Evolutionary conservation across 1,284 basidiomycete genomes (phyloP).

Genomic region (Rhodotorula sp.): DNA sequence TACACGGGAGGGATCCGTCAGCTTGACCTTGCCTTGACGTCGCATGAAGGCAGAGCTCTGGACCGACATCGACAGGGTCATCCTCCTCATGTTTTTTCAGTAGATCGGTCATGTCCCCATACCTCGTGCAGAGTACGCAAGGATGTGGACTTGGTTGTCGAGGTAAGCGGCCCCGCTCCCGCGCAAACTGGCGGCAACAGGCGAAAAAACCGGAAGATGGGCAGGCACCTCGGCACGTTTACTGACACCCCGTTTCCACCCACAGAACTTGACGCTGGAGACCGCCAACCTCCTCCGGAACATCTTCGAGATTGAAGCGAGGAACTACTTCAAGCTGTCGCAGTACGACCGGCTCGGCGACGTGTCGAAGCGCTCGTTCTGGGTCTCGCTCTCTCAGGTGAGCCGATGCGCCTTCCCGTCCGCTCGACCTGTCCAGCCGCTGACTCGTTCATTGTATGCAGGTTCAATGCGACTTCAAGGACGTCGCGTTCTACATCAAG

Average conservation of each 20-base stretch:
- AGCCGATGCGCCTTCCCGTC: background rate
- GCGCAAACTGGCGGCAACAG: too few relatives aligned
- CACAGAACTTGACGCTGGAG: background rate
- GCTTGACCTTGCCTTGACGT: too few relatives aligned
- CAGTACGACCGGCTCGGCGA: slow-evolving; percentile 63
- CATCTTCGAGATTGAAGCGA: slow-evolving; percentile 67
- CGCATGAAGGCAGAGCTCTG: slow-evolving; percentile 82
- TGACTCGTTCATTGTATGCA: slow-evolving; percentile 65
- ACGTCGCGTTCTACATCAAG: slow-evolving; percentile 70
- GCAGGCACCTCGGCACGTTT: too few relatives aligned
- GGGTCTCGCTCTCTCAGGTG: slow-evolving; percentile 8
- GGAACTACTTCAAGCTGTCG: slow-evolving; percentile 79
- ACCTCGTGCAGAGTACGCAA: slow-evolving; percentile 85
- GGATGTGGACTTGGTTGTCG: slow-evolving; percentile 80
- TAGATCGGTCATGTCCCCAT: slow-evolving; percentile 79
- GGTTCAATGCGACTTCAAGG: slow-evolving; percentile 91
- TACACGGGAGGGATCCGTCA: too few relatives aligned
- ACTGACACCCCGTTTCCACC: background rate
- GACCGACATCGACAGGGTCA: slow-evolving; percentile 76
- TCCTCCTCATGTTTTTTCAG: slow-evolving; percentile 74
- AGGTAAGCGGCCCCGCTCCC: slow-evolving; percentile 49
- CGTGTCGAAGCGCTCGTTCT: slow-evolving; percentile 42
- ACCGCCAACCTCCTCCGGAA: slow-evolving; percentile 77
- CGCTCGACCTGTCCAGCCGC: background rate
- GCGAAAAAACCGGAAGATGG: too few relatives aligned